phyloP scores from a whole-genome alignment of 78 protist genomes.

The Speleostelium caveatum region DNA sequence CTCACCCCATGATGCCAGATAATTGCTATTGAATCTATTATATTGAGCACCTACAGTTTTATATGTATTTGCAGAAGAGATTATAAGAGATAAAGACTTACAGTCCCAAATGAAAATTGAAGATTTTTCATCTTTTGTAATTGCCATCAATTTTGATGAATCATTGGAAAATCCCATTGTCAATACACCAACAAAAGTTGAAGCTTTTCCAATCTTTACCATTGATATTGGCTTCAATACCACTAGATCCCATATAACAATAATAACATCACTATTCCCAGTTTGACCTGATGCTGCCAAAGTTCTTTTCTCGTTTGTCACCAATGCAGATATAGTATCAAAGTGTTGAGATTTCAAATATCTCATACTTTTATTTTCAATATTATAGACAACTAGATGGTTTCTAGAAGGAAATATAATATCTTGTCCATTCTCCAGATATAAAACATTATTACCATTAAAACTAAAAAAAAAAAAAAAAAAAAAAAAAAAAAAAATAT shows the following conservation, averaged over 20 bases:
- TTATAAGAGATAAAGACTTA: neutral
- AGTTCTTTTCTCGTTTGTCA: neutral
- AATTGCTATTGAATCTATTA: neutral
- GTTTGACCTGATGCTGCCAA: conserved; percentile 4
- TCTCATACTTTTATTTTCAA: neutral
- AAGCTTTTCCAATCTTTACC: neutral
- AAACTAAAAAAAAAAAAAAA: neutral
- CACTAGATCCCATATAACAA: conserved; percentile 7
- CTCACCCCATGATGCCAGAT: neutral
- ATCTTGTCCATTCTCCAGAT: neutral
- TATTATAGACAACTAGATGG: neutral
- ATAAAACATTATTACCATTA: neutral
- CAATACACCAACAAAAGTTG: neutral
- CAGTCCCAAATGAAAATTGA: conserved; percentile 14
- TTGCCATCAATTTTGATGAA: neutral
- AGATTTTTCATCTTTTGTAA: conserved; percentile 12
- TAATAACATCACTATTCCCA: neutral
- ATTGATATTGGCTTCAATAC: neutral
- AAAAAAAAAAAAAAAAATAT: too few species aligned
- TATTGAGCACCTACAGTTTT: neutral
- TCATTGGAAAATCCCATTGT: neutral
- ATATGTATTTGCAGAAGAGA: neutral
- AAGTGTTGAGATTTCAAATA: neutral
- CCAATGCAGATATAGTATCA: neutral
- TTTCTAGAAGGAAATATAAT: neutral